Conservation (phyloP, 768 basidiomycete genomes). For the Coprinellus aureogranulatus region DNA sequence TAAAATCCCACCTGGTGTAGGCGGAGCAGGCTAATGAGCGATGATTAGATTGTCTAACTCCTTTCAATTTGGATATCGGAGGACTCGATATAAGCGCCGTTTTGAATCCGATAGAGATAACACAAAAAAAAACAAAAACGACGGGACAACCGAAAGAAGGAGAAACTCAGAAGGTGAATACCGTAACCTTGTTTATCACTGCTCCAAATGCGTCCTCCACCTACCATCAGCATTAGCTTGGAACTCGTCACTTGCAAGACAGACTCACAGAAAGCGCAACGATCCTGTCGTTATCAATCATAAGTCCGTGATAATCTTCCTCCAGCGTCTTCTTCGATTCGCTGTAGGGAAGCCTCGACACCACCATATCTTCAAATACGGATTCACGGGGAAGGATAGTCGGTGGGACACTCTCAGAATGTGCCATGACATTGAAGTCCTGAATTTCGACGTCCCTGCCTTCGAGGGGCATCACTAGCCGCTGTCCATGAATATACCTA, state of each 20-base stretch:
- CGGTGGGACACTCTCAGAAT: neutral
- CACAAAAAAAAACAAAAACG: no score
- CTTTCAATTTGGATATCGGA: no score
- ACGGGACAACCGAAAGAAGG: no score
- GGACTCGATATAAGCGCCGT: no score
- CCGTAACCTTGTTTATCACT: no score
- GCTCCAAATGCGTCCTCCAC: no score
- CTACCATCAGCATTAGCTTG: neutral
- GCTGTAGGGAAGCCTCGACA: conserved; percentile 1
- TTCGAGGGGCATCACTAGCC: conserved; percentile 3
- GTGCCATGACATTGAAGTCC: conserved; percentile 10
- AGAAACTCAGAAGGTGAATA: no score
- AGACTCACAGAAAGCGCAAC: conserved; percentile 1
- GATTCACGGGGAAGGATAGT: neutral
- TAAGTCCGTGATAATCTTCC: neutral
- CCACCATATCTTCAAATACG: neutral
- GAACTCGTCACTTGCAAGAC: neutral
- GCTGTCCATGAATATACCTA: conserved; percentile 14
- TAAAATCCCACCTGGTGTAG: no score
- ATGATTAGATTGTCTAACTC: no score
- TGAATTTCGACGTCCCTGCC: neutral
- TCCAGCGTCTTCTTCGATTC: neutral
- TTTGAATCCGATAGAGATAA: no score
- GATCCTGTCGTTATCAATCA: conserved; percentile 8
- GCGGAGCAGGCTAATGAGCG: no score